Percentiles rank a stretch among this genome's conserved stretches.
Conservation (phyloP, 352 stramenopile species). For the Pythium sukuiense region DNA sequence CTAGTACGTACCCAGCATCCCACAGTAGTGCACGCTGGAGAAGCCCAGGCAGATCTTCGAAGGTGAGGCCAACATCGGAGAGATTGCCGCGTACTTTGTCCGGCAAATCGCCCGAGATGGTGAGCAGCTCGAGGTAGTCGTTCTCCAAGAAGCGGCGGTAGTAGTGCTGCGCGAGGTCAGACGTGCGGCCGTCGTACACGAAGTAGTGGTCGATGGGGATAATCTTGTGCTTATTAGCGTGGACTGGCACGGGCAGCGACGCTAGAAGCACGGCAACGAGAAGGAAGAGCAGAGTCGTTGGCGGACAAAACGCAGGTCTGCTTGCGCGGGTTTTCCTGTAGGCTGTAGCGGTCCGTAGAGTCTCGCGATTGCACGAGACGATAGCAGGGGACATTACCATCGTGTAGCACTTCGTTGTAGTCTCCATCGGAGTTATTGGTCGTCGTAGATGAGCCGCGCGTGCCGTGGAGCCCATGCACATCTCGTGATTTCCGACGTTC, state of each 20-base stretch:
- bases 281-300: not conserved
- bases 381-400: not conserved
- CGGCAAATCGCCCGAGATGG: conserved; percentile 15
- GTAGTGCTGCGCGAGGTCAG: conserved; percentile 32
- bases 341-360: not conserved
- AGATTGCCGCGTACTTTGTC: conserved; percentile 14
- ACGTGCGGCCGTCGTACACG: conserved; percentile 29
- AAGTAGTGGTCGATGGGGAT: conserved; percentile 29
- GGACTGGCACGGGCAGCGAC: conserved; percentile 6
- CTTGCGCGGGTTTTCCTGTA: not conserved
- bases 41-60: conserved; percentile 24
- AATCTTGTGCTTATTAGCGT: conserved; percentile 14
- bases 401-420: not conserved
- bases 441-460: not conserved
- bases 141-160: conserved; percentile 26
- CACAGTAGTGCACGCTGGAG: conserved; percentile 28
- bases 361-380: not conserved
- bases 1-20: conserved; percentile 26
- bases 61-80: conserved; percentile 9
- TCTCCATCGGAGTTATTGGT: not conserved
- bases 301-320: not conserved
- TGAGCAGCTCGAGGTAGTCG: conserved; percentile 17
- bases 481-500: conserved; percentile 4
- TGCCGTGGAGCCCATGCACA: not conserved
- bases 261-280: not conserved